Conservation (phyloP, 768 basidiomycete species). For the Gloeophyllum trabeum region DNA sequence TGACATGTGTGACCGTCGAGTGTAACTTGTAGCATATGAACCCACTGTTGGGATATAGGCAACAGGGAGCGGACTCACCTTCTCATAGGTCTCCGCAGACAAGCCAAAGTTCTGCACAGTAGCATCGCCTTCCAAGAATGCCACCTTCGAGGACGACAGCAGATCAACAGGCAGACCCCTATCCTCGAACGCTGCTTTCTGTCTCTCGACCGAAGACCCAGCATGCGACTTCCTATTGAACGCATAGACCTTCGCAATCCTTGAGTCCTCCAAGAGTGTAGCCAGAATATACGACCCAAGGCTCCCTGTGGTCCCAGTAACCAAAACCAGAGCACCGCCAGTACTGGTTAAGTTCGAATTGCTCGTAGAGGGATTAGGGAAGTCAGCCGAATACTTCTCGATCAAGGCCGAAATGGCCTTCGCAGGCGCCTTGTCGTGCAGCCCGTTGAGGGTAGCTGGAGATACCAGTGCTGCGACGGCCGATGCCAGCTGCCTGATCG, state of each 20-base stretch:
- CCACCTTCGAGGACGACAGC: constrained; percentile 19
- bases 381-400: constrained; percentile 23
- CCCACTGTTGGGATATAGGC: too few species aligned
- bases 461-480: not conserved
- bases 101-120: constrained; percentile 7
- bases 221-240: constrained; percentile 17
- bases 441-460: too few species aligned
- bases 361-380: constrained; percentile 1
- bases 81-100: constrained; percentile 10
- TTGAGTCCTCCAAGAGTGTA: constrained; percentile 15
- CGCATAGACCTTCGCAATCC: constrained; percentile 18
- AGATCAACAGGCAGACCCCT: constrained; percentile 14
- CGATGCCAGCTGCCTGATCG: not conserved
- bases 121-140: constrained; percentile 16
- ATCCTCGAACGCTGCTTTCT: constrained; percentile 14
- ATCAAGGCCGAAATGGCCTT: too few species aligned
- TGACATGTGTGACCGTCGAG: constrained; percentile 18
- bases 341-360: too few species aligned
- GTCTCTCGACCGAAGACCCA: constrained; percentile 9
- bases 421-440: too few species aligned
- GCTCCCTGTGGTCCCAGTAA: constrained; percentile 27
- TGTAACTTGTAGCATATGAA: constrained; percentile 12
- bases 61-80: constrained; percentile 10
- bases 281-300: constrained; percentile 23
- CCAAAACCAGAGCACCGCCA: constrained; percentile 16